Evolutionary conservation across 108 stramenopile species (phyloP).

Genomic region (Skeletonema marinoi): DNA sequence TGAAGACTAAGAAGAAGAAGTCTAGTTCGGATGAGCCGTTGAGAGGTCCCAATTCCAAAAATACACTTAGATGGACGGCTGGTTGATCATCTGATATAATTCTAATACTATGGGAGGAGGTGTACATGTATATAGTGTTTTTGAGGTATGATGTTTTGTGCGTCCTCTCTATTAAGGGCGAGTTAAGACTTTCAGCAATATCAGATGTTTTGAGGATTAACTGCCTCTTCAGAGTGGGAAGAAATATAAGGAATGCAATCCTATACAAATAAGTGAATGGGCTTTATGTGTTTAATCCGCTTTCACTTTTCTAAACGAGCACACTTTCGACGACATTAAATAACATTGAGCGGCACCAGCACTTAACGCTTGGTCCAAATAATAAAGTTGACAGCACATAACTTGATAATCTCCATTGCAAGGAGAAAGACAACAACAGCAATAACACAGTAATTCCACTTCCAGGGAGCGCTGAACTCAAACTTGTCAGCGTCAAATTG

Average conservation of each 20-base stretch:
- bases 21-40: slow-evolving; percentile 29
- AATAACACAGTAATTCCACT: slow-evolving; percentile 42
- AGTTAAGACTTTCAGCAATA: too few relatives aligned
- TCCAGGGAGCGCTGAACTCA: slow-evolving; percentile 26
- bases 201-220: too few relatives aligned
- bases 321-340: too few relatives aligned
- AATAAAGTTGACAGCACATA: slow-evolving; percentile 32
- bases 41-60: slow-evolving; percentile 44
- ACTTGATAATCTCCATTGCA: slow-evolving; percentile 40
- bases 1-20: slow-evolving; percentile 41
- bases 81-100: slow-evolving; percentile 14
- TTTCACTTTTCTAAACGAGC: too few relatives aligned
- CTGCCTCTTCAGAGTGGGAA: not conserved
- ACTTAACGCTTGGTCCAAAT: slow-evolving; percentile 44
- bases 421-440: slow-evolving; percentile 31
- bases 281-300: not conserved
- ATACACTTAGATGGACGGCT: slow-evolving; percentile 46
- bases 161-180: too few relatives aligned
- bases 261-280: not conserved
- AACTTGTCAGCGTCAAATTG: slow-evolving; percentile 16
- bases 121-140: too few relatives aligned
- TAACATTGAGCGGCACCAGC: not conserved
- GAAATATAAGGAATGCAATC: not conserved
- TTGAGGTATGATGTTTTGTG: too few relatives aligned
- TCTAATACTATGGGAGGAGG: not conserved